Percentiles rank a stretch among this genome's conserved stretches.
Evolutionary conservation across 108 stramenopile genomes (phyloP).

Genomic region (Nitzschia sp.): DNA sequence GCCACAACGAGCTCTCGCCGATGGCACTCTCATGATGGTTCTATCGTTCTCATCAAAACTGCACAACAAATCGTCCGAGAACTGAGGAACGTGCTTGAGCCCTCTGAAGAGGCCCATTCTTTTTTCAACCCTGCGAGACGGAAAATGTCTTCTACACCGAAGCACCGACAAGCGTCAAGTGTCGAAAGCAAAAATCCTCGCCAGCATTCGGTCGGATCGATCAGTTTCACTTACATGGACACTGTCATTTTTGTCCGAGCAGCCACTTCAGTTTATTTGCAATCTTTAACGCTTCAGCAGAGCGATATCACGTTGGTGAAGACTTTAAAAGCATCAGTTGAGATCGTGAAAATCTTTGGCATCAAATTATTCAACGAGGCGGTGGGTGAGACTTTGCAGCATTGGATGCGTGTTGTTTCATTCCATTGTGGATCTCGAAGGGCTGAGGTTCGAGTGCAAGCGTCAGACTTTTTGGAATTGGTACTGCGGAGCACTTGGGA

Average conservation of each 20-base stretch:
- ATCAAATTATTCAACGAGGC: constrained; percentile 84
- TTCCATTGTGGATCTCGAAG: constrained; percentile 85
- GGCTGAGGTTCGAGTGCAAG: constrained; percentile 78
- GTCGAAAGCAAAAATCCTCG: not conserved
- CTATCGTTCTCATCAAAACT: constrained; percentile 73
- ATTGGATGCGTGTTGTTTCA: constrained; percentile 88
- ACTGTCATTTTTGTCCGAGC: constrained; percentile 82
- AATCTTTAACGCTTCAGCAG: constrained; percentile 64
- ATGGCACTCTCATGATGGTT: constrained; percentile 84
- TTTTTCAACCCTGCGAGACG: constrained; percentile 44
- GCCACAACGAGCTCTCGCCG: constrained; percentile 67
- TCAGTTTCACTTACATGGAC: constrained; percentile 60
- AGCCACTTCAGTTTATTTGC: constrained; percentile 82
- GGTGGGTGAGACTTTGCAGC: constrained; percentile 86
- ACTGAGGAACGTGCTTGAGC: constrained; percentile 56
- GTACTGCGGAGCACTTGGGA: constrained; percentile 88
- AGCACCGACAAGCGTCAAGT: constrained; percentile 7
- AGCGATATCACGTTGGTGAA: constrained; percentile 76
- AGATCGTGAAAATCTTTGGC: constrained; percentile 87
- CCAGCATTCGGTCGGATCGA: not conserved
- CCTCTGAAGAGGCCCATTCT: constrained; percentile 39
- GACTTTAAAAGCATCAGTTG: constrained; percentile 71
- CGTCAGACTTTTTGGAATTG: constrained; percentile 82
- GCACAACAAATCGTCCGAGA: constrained; percentile 80
- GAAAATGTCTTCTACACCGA: not conserved